Evolutionary conservation across 768 basidiomycete species (phyloP).

Genomic region (Tylopilus felleus): DNA sequence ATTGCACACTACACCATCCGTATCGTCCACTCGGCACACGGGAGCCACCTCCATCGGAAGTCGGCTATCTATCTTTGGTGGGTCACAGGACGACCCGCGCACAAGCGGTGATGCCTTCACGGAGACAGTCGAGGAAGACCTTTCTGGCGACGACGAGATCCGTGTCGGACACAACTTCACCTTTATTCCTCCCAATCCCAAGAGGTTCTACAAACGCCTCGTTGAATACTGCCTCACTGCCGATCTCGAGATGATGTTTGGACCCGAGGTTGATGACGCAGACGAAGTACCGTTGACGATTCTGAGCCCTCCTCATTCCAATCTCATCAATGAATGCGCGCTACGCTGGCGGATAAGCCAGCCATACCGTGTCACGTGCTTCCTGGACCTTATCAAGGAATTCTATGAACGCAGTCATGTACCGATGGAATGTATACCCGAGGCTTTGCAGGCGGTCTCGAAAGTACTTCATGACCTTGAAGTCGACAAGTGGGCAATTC

Average conservation of each 20-base stretch:
- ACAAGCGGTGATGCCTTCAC: conserved; percentile 27
- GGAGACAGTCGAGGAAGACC: conserved; percentile 37
- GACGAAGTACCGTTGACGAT: conserved; percentile 96
- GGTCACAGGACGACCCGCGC: conserved; percentile 14
- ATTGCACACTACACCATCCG: conserved; percentile 44
- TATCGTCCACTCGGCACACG: conserved; percentile 42
- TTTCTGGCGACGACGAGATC: conserved; percentile 65
- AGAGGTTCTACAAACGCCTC: conserved; percentile 79
- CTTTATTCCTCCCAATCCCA: conserved; percentile 87
- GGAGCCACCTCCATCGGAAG: conserved; percentile 67
- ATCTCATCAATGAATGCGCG: conserved; percentile 85
- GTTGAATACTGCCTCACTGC: conserved; percentile 77
- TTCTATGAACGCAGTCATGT: conserved; percentile 89
- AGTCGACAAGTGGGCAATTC: conserved; percentile 70
- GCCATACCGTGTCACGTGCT: conserved; percentile 72
- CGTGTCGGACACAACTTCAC: conserved; percentile 77
- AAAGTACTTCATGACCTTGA: conserved; percentile 71
- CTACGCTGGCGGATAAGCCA: conserved; percentile 86
- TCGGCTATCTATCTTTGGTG: conserved; percentile 54
- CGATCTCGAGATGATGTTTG: conserved; percentile 88
- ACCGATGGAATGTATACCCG: conserved; percentile 91
- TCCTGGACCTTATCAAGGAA: conserved; percentile 80
- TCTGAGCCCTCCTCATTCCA: conserved; percentile 71
- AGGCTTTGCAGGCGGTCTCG: conserved; percentile 72
- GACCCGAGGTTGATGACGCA: conserved; percentile 87